These are phyloP conservation scores for Mucor plumbeus DNA, from an alignment of 371 early-diverging fungal species.

Conservation along the genomic window DNA sequence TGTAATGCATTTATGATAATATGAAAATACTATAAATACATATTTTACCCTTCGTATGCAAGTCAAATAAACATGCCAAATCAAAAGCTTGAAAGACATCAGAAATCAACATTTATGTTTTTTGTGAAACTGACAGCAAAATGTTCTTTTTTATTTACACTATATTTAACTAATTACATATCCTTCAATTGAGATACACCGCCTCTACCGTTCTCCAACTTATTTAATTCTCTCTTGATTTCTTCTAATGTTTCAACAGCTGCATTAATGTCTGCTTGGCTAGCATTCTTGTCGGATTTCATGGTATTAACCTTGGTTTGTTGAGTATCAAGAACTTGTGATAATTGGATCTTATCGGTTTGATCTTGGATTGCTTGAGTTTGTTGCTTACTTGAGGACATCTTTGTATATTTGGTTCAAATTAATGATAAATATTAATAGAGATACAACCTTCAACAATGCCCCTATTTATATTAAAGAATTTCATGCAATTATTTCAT, in stretches of 20 bases:
- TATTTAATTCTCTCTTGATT: not conserved
- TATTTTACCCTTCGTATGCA: not conserved
- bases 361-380: not conserved
- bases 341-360: not conserved
- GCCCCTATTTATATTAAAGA: not conserved
- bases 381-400: not conserved
- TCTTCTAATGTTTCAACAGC: not conserved
- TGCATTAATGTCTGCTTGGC: not conserved
- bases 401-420: not conserved
- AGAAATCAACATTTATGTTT: too few relatives aligned
- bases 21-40: not conserved
- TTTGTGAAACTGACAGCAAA: not conserved
- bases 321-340: not conserved
- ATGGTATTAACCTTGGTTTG: not conserved
- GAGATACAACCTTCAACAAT: not conserved
- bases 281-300: slow-evolving; percentile 1
- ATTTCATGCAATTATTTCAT: not conserved
- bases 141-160: not conserved
- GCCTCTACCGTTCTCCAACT: slow-evolving; percentile 1
- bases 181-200: not conserved
- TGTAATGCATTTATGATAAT: too few relatives aligned
- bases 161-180: not conserved
- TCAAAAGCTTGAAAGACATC: not conserved
- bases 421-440: not conserved
- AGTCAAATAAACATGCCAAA: too few relatives aligned